Base-by-base conservation (phyloP, 768 basidiomycete species). In the Tubosaeta brunneosetosa region DNA sequence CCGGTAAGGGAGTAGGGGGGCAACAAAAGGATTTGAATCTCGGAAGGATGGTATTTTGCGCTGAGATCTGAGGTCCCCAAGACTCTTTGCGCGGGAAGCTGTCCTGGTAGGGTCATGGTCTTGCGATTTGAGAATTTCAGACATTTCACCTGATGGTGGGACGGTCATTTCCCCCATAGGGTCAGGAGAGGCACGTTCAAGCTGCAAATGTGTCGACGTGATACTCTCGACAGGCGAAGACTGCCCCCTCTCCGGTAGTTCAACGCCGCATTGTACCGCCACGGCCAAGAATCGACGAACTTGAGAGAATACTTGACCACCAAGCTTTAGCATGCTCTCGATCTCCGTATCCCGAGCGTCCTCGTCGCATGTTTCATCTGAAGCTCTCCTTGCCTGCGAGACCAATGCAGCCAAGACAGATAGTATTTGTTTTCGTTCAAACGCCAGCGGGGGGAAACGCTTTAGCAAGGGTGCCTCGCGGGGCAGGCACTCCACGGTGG, bases 391-490 rank as follows among this genome's bases (percentile, higher is more conserved):
- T 10, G 91, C 82, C 62, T 91, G 88, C 1, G 85, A 77, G 12
- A 97, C 94, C 34, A 99, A 77, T 9, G 80, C 78, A 3, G 91
- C 88, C 25, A 99, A 78, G 47, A 86, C 81, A 3, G 85, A 81
- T 26, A 98, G 73, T 49, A 99, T 85, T 34, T 82, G 78, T 64
- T 91, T 89, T 40, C 95, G 84, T 62, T 91, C 88, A 50, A 84
- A 78, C 4, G 82, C 82, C 34, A 99, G 77, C 4, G 75, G 54
- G 0, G 87, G 81, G 60, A 83, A 84, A 43, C 73, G 76, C 57
- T 78, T 81, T 17, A 99, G 77, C 19, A 88, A 71, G 0, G 79
- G 77, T 1, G 91, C 86, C 57, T 95, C 91, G 42, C 91, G 85
- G 37, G 85, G 82, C 22, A 97, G 77, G 50, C 91, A 94, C 52